These are phyloP conservation scores for Combretum micranthum DNA, from an alignment of 345 rosid genomes.

Conservation along the genomic window DNA sequence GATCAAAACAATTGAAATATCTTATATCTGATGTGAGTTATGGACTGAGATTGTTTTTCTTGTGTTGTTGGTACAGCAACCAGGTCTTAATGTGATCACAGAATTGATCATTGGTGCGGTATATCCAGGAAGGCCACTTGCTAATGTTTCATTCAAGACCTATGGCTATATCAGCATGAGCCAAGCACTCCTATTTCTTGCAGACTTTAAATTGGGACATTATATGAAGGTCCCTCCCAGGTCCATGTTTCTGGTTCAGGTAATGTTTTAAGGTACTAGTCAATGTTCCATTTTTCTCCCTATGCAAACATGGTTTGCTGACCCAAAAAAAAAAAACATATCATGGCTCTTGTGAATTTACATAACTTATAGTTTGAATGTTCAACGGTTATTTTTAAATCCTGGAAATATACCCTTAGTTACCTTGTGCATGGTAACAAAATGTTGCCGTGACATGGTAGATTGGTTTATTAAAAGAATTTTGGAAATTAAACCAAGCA, in stretches of 20 bases:
- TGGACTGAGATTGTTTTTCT: not conserved
- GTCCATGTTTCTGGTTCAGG: slow-evolving; percentile 92
- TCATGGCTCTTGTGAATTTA: too few relatives aligned
- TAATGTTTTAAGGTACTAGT: slow-evolving; percentile 3
- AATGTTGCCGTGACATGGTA: too few relatives aligned
- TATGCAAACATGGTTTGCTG: too few relatives aligned
- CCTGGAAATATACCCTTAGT: too few relatives aligned
- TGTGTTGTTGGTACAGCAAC: slow-evolving; percentile 56
- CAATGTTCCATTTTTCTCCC: not conserved
- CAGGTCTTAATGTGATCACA: slow-evolving; percentile 90
- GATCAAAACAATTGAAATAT: not conserved
- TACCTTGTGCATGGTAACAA: too few relatives aligned
- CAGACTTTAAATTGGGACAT: slow-evolving; percentile 98
- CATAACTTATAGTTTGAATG: too few relatives aligned
- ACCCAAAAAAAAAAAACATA: too few relatives aligned
- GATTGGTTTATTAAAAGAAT: too few relatives aligned
- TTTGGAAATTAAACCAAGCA: too few relatives aligned
- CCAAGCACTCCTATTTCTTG: slow-evolving; percentile 85
- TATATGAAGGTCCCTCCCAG: slow-evolving; percentile 98
- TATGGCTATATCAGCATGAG: slow-evolving; percentile 87
- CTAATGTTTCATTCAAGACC: slow-evolving; percentile 87
- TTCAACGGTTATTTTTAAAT: too few relatives aligned
- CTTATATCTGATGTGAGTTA: not conserved
- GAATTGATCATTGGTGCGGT: slow-evolving; percentile 89
- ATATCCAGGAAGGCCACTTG: slow-evolving; percentile 92